Conservation (phyloP, 768 basidiomycete species). For the Suillus americanus region DNA sequence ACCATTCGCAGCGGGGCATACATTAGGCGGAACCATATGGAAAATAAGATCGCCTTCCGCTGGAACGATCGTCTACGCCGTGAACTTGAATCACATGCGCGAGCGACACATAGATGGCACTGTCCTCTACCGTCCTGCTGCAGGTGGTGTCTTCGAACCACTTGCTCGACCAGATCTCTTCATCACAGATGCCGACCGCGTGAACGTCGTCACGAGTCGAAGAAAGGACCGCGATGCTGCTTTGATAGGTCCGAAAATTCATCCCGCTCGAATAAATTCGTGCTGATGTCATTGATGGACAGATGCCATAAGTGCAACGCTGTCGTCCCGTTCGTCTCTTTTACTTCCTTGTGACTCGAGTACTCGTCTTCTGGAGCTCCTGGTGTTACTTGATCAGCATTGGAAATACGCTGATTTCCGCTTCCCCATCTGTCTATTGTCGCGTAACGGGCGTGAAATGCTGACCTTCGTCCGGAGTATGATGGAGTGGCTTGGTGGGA, state of each 20-base stretch:
- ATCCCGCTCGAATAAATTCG: background rate
- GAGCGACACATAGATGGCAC: constrained; percentile 96
- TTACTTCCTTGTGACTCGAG: constrained; percentile 93
- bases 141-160: constrained; percentile 82
- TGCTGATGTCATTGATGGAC: constrained; percentile 45
- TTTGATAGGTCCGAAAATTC: constrained; percentile 62
- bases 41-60: constrained; percentile 97
- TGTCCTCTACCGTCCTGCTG: constrained; percentile 71
- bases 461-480: constrained; percentile 90
- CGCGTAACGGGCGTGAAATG: constrained; percentile 90
- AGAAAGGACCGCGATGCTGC: constrained; percentile 89
- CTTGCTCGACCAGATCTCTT: constrained; percentile 88
- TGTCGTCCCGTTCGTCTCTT: constrained; percentile 77
- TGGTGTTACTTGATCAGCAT: constrained; percentile 94
- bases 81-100: constrained; percentile 93
- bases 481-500: constrained; percentile 99
- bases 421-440: constrained; percentile 92
- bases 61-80: constrained; percentile 93
- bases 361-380: constrained; percentile 92
- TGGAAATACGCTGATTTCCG: constrained; percentile 88
- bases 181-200: constrained; percentile 90
- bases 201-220: constrained; percentile 79
- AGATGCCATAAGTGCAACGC: constrained; percentile 75
- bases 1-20: constrained; percentile 93
- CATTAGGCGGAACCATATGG: constrained; percentile 96